phyloP scores from a whole-genome alignment of 2,329 filamentous ascomycete species.

The Paecilomyces variotii region DNA sequence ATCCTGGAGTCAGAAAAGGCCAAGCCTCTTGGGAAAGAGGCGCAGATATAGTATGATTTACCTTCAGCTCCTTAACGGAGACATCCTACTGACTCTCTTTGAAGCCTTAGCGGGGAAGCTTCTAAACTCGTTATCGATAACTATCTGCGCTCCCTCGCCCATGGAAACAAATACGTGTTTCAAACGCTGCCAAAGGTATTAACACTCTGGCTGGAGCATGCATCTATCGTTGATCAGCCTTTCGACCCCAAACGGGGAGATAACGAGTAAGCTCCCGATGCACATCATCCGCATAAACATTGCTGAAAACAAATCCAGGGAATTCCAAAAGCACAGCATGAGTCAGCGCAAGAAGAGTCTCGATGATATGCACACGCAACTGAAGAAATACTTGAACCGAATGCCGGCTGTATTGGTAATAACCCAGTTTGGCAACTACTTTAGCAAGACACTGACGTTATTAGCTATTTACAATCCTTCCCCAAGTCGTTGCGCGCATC shows the following conservation, averaged over 20 bases:
- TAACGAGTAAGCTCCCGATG: constrained; percentile 27
- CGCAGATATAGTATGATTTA: constrained; percentile 51
- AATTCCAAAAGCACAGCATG: constrained; percentile 41
- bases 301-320: constrained; percentile 17
- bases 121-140: constrained; percentile 89
- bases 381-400: constrained; percentile 66
- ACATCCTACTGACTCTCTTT: constrained; percentile 18
- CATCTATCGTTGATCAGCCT: constrained; percentile 60
- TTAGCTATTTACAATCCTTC: constrained; percentile 56
- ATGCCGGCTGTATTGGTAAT: constrained; percentile 40
- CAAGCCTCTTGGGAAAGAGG: constrained; percentile 68
- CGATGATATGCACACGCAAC: constrained; percentile 60
- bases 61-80: too few relatives aligned
- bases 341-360: constrained; percentile 56
- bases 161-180: constrained; percentile 91
- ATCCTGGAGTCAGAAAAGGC: constrained; percentile 80
- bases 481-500: constrained; percentile 93
- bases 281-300: not conserved
- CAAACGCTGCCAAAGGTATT: constrained; percentile 87
- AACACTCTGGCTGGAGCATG: constrained; percentile 90
- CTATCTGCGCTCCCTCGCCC: constrained; percentile 76
- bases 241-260: constrained; percentile 44
- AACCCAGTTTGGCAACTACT: not conserved
- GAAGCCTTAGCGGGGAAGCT: constrained; percentile 65
- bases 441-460: constrained; percentile 11